Base-by-base conservation (phyloP, 352 stramenopile species). In the Pythium utonaiense region DNA sequence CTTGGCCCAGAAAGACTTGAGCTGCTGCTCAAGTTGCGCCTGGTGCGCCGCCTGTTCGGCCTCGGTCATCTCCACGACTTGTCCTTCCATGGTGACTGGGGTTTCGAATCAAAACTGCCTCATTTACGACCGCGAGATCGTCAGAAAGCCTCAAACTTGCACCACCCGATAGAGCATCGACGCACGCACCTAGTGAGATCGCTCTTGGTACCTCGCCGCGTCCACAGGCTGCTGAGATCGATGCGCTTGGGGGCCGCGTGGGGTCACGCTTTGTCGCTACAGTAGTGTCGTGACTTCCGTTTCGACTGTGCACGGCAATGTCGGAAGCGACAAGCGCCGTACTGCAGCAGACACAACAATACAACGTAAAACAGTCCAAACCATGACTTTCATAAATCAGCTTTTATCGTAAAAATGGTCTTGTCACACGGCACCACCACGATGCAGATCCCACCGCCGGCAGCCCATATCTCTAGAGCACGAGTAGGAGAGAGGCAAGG, bases 1-100 rank as follows among this genome's bases (percentile, higher is more conserved):
- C 56, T 96, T 93, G 27, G 79, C 79, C 96, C 96, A 99, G 63
- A 98, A 99, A 6, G 84, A 75, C 73, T 93, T 93, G 59, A 95
- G 83, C 69, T 95, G 85, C 70, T 91, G 80, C 71, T 95, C 83
- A 71, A 95, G 88, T 66, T 95, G 83, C 59, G 86, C 71, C 70
- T 93, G 81, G 71, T 95, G 85, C 65, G 89, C 81, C 4, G 83
- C 83, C 67, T 93, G 82, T 55, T 94, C 85, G 52, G 84, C 85
- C 68, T 94, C 83, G 21, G 85, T 93, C 40, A 94, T 77, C 62
- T 94, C 83, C 59, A 94, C 85, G 5, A 92, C 81, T 73, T 94
- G 85, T n/a, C 81, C 78, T 64, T 94, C 83, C 83, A 92, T 92
- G 38, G 47, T 50, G 38, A 25, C 57, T 31, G 16, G 54, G 40